Conservation (phyloP, 805 yeast species). For the Saturnispora gosingensis region DNA sequence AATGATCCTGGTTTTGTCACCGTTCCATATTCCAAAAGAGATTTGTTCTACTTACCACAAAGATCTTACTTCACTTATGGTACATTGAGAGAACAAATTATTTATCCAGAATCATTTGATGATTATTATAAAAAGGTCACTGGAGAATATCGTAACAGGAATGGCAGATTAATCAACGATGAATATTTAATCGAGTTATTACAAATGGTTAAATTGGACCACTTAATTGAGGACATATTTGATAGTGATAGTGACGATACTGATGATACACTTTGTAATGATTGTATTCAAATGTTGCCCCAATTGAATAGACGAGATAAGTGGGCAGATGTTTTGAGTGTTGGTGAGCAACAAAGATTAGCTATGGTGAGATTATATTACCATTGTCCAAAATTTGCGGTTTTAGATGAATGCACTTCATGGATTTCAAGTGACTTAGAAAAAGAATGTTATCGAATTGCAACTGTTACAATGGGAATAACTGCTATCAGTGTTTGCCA, state of each 20-base stretch:
- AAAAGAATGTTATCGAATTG: constrained; percentile 77
- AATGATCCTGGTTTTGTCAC: constrained; percentile 43
- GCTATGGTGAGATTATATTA: constrained; percentile 91
- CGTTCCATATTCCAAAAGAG: constrained; percentile 55
- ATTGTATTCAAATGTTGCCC: constrained; percentile 17
- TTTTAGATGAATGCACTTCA: constrained; percentile 91
- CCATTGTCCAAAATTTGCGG: constrained; percentile 89
- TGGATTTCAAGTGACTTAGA: constrained; percentile 90
- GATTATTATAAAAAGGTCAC: constrained; percentile 36
- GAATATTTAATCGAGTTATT: constrained; percentile 44
- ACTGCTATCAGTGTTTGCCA: constrained; percentile 88
- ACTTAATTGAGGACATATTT: constrained; percentile 35
- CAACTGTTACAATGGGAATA: constrained; percentile 61
- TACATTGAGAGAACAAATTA: constrained; percentile 76
- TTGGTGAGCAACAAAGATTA: constrained; percentile 87
- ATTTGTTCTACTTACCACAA: constrained; percentile 85
- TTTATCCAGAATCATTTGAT: constrained; percentile 69
- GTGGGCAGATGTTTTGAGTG: constrained; percentile 84
- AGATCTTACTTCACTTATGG: constrained; percentile 80
- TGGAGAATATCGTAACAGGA: constrained; percentile 20
- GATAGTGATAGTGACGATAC: constrained; percentile 15
- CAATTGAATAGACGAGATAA: constrained; percentile 62
- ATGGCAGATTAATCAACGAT: constrained; percentile 32
- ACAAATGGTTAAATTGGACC: constrained; percentile 48
- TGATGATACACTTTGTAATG: constrained; percentile 8